Evolutionary conservation across 106 monocot genomes (phyloP).

Genomic region (Xerophyta viscosa): DNA sequence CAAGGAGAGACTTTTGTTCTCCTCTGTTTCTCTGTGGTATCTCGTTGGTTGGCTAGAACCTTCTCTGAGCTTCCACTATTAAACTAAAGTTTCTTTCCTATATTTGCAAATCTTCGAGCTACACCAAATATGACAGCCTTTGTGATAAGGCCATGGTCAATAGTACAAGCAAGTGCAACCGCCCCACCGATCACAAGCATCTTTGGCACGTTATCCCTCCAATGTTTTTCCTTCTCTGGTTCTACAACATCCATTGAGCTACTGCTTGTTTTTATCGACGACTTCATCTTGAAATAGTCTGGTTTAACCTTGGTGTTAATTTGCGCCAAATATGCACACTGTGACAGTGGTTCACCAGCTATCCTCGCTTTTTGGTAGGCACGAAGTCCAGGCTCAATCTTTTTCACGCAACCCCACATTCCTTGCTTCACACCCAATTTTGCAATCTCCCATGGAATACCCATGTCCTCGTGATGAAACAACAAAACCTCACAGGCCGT

Average conservation of each 20-base stretch:
- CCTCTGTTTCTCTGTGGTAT: too few species aligned
- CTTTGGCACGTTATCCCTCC: conserved; percentile 30
- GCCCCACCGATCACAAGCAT: conserved; percentile 57
- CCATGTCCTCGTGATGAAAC: conserved; percentile 97
- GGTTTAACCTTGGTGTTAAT: conserved; percentile 45
- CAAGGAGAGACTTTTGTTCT: too few species aligned
- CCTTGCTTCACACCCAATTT: background rate
- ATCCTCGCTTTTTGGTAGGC: conserved; percentile 53
- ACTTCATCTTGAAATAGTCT: background rate
- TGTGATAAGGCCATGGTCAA: conserved; percentile 65
- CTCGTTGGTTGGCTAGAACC: too few species aligned
- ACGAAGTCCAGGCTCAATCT: conserved; percentile 22
- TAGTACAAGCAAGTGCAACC: conserved; percentile 46
- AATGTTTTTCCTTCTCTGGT: conserved; percentile 25
- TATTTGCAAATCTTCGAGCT: conserved; percentile 56
- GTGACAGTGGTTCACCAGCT: conserved; percentile 34
- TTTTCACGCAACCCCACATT: conserved; percentile 6
- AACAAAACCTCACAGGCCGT: conserved; percentile 86
- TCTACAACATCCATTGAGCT: background rate
- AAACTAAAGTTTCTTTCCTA: conserved; percentile 25
- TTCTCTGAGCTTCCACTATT: too few species aligned
- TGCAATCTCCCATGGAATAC: conserved; percentile 81
- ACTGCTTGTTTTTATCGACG: background rate
- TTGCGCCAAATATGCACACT: conserved; percentile 37
- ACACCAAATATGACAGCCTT: conserved; percentile 76